These are phyloP conservation scores for Bretschneidera sinensis DNA, from an alignment of 345 rosid species.

Conservation along the genomic window DNA sequence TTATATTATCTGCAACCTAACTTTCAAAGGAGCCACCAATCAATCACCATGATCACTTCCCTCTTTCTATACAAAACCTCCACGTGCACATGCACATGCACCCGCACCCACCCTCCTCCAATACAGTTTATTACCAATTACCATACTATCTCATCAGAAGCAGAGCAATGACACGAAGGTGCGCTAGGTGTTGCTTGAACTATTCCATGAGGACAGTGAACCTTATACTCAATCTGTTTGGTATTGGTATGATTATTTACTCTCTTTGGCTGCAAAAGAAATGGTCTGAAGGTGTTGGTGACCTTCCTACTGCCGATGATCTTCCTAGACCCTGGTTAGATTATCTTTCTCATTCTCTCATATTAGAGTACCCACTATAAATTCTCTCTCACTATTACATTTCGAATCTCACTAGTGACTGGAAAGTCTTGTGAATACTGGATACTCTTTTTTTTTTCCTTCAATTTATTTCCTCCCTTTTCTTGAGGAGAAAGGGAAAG, in stretches of 20 bases:
- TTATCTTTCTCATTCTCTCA: background rate
- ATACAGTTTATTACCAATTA: too few relatives aligned
- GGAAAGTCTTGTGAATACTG: too few relatives aligned
- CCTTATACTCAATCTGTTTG: slow-evolving; percentile 27
- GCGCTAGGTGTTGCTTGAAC: slow-evolving; percentile 40
- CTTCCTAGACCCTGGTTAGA: slow-evolving; percentile 47
- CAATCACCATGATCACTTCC: too few relatives aligned
- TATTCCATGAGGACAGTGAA: slow-evolving; percentile 26
- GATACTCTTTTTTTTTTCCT: background rate
- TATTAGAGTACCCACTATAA: too few relatives aligned
- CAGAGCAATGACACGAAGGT: slow-evolving; percentile 34
- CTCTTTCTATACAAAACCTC: too few relatives aligned
- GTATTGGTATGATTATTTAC: slow-evolving; percentile 38
- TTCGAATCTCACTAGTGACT: too few relatives aligned
- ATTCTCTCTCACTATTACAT: too few relatives aligned
- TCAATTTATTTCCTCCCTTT: background rate
- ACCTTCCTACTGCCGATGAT: slow-evolving; percentile 12
- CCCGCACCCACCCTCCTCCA: too few relatives aligned
- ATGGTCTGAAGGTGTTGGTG: slow-evolving; percentile 31
- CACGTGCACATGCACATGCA: too few relatives aligned
- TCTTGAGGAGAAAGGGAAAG: background rate
- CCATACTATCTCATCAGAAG: too few relatives aligned
- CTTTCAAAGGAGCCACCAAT: too few relatives aligned
- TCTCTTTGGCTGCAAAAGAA: slow-evolving; percentile 51
- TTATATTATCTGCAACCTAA: too few relatives aligned